phyloP scores from a whole-genome alignment of 164 flowering plant species.

The Litsea cubeba region DNA sequence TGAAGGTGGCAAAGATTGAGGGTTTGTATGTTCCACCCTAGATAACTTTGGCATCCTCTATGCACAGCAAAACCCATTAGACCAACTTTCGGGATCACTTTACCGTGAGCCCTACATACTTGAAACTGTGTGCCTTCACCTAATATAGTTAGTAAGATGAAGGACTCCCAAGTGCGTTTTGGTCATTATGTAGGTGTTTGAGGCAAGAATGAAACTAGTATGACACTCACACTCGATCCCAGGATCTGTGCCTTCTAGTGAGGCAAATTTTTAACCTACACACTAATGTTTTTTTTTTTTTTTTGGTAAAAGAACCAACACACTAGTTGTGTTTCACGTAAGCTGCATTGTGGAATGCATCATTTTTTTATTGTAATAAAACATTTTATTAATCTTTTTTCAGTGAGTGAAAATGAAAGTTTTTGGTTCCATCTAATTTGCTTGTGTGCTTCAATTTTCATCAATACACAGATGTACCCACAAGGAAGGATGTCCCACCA shows the following conservation, averaged over 20 bases:
- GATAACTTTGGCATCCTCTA: background rate
- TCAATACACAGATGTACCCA: constrained; percentile 78
- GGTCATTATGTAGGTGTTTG: too few relatives aligned
- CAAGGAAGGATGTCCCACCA: constrained; percentile 99
- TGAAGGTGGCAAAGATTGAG: too few relatives aligned
- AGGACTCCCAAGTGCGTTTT: background rate
- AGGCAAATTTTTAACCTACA: too few relatives aligned
- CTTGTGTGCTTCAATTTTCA: background rate
- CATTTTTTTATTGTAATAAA: too few relatives aligned
- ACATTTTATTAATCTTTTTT: too few relatives aligned
- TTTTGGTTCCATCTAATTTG: background rate
- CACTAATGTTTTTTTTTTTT: too few relatives aligned
- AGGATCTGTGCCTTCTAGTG: too few relatives aligned
- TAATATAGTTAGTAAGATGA: background rate
- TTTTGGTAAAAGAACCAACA: too few relatives aligned
- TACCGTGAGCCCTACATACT: background rate
- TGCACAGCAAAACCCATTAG: background rate
- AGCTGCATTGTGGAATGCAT: too few relatives aligned
- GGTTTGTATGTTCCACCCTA: background rate
- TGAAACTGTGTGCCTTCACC: background rate
- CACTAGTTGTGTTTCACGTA: too few relatives aligned
- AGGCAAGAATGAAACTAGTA: too few relatives aligned
- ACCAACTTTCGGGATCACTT: background rate
- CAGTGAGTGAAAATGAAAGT: background rate
- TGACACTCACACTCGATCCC: too few relatives aligned